Evolutionary conservation across 768 basidiomycete species (phyloP), one percentile per base, ranked within the genome.

Genomic region (Amanita phalloides): DNA sequence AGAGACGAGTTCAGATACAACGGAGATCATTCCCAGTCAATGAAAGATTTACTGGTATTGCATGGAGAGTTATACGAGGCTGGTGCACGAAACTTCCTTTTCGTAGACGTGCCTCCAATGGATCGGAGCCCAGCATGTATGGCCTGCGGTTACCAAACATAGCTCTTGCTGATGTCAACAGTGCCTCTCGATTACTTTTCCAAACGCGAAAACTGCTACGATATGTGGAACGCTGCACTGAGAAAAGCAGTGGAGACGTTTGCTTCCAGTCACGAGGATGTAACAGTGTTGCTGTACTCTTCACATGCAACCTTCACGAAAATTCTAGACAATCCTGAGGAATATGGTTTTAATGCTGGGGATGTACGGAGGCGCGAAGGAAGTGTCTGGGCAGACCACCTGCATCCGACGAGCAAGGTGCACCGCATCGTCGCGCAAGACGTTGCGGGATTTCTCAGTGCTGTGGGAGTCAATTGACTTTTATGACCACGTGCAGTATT

Each of bases 31-130:
- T 46, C 55, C 6, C 30, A 36, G 17, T 56, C 60, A 41, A 58
- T 76, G 8, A 51, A 66, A 6, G 52, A 54, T 1, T 64, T 84
- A 0, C 74, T 79, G 55, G 57, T 48, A 3, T 62, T 71, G 5
- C 76, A 81, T 61, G 69, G 78, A 44, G 55, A 64, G 39, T 58
- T 84, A 1, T 81, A 80, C 56, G 61, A 64, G 0, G 62, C 67
- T 0, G 81, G 78, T 4, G 74, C 74, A 4, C 63, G 72, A 3
- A 71, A 80, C 56, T 84, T 84, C 60, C 57, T 82, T 6, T 76
- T 84, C 58, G 66, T 83, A 25, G 78, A 82, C 55, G 68, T 82
- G 1, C 81, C 82, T 2, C 76, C 82, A 0, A 72, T 82, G 13
- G 57, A 75, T 26, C 64, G 71, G 26, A 65, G 69, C n/a, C 81